Base-by-base conservation (phyloP, 345 rosid genomes). In the Sonneratia caseolaris region DNA sequence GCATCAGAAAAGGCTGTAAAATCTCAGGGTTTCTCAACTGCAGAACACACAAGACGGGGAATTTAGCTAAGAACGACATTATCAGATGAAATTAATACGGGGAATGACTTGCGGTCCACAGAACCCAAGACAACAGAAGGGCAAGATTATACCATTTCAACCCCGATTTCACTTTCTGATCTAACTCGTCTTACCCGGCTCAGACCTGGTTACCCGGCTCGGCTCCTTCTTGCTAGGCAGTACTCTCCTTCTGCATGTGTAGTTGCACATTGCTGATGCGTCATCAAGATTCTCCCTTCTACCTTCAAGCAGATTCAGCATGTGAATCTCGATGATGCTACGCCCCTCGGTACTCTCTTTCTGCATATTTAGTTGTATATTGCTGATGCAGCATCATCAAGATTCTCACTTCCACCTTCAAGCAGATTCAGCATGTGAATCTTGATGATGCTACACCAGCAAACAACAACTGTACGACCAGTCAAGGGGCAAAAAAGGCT, bases 301-400 rank as follows among this genome's bases (percentile, higher is more conserved):
- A 53, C 59, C 37, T 35, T 12, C 36, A 0, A 27, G 62, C 69
- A 37, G 37, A 62, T 77, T 79, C 81, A 78, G 72, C 80, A 82
- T 93, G 98, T 91, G 98, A 93, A 93, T 93, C 98, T 91, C 89
- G 86, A 87, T 86, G 97, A 82, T 93, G 97, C 97, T 78, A 84
- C 97, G 74, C 77, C 92, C 22, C 59, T 22, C 35, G 64, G 36
- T 10, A 24, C 35, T n/a, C 27, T 7, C 21, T 8, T 3, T 10
- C 1, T 12, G 53, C 14, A 19, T 53, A 21, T 27, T 12, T 27
- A 62, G 66, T 14, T 62, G 32, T 88, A 71, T 79, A 81, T 89
- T 89, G 94, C 91, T 72, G 97, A 89, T 91, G 98, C 98, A 93
- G 94, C 98, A 93, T 93, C 98, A 93, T 93, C 98, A 93, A 88